A percentile compares a stretch with the other conserved stretches of the same genome.
Evolutionary conservation across 176 grass and related monocot genomes (phyloP).

Genomic region (Carex parvula): DNA sequence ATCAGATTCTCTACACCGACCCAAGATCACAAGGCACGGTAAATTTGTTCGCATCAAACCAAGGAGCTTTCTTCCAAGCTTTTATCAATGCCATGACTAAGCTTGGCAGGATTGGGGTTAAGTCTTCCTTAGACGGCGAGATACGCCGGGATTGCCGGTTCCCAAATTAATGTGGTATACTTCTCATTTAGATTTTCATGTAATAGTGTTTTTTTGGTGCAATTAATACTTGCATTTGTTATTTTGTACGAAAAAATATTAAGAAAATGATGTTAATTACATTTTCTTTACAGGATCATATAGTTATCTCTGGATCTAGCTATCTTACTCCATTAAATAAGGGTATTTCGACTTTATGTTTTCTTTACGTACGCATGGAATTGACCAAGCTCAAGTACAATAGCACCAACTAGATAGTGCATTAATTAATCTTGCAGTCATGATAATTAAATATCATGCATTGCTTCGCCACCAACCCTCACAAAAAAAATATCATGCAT

Average conservation of each 20-base stretch:
- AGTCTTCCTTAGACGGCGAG: conserved; percentile 53
- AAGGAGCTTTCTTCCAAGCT: conserved; percentile 38
- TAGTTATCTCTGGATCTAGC: background rate
- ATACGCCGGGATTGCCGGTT: conserved; percentile 54
- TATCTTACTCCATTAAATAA: background rate
- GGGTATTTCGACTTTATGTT: background rate
- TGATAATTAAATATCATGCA: background rate
- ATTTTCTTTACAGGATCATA: background rate
- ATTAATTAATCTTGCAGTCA: background rate
- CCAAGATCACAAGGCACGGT: conserved; percentile 40
- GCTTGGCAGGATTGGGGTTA: conserved; percentile 57
- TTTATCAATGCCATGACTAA: conserved; percentile 43
- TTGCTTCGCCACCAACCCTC: too few species aligned
- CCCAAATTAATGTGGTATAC: conserved; percentile 28
- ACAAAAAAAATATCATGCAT: too few species aligned
- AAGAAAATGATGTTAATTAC: background rate
- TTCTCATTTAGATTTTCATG: conserved; percentile 9
- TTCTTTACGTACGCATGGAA: conserved; percentile 7
- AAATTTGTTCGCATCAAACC: conserved; percentile 42
- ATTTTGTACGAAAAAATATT: background rate
- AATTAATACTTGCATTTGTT: background rate
- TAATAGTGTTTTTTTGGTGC: background rate
- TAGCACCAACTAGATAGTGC: background rate
- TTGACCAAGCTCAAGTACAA: conserved; percentile 10
- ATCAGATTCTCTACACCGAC: conserved; percentile 59